phyloP scores from a whole-genome alignment of 2,329 filamentous ascomycete species.

The Aureobasidium melanogenum region DNA sequence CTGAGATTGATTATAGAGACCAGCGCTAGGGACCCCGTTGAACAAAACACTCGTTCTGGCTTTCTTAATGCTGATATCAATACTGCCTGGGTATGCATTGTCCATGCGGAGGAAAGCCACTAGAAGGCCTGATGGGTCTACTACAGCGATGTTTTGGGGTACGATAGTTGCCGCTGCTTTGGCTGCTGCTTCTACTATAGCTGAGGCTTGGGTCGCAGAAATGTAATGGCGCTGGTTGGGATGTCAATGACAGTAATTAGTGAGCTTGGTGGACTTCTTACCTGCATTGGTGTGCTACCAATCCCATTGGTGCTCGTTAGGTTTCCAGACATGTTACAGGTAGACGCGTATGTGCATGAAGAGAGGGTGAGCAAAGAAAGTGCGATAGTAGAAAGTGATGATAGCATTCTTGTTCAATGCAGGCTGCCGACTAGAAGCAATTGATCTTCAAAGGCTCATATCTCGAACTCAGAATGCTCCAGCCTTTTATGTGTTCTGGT shows the following conservation, averaged over 20 bases:
- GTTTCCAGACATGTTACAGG: constrained; percentile 1
- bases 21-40: constrained; percentile 21
- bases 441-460: not conserved
- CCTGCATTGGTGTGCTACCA: not conserved
- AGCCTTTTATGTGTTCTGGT: not conserved
- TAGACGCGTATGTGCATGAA: not conserved
- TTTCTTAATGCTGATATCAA: constrained; percentile 24
- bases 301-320: not conserved
- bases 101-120: constrained; percentile 25
- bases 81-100: constrained; percentile 21
- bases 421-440: not conserved
- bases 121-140: constrained; percentile 21
- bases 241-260: too few relatives aligned
- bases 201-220: constrained; percentile 18
- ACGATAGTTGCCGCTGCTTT: constrained; percentile 14
- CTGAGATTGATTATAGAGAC: constrained; percentile 14
- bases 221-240: constrained; percentile 19
- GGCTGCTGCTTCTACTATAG: constrained; percentile 19
- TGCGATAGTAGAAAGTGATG: not conserved
- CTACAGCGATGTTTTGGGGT: constrained; percentile 21
- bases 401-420: not conserved
- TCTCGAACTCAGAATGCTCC: not conserved
- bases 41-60: constrained; percentile 21
- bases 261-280: not conserved
- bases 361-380: not conserved